A percentile compares a stretch with the other conserved stretches of the same genome.
Conservation (phyloP, 2,329 filamentous ascomycete species). For the Alternaria tenuissima region DNA sequence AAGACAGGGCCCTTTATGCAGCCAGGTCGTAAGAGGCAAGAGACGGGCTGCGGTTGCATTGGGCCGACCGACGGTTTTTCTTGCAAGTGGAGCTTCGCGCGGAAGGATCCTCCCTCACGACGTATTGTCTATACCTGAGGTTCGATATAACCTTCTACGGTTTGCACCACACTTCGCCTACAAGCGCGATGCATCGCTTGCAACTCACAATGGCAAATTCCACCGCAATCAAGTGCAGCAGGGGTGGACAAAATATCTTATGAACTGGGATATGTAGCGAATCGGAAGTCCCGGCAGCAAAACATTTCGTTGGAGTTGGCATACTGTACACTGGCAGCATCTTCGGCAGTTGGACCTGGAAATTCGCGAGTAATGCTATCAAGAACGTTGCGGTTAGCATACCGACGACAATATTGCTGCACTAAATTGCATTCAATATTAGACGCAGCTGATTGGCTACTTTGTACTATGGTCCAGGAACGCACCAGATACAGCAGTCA, state of each 20-base stretch:
- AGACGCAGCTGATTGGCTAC: neutral
- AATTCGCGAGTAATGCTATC: neutral
- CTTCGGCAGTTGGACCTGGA: neutral
- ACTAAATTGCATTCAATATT: neutral
- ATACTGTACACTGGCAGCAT: neutral
- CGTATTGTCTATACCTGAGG: constrained; percentile 7
- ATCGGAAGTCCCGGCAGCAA: constrained; percentile 12
- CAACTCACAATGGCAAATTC: neutral
- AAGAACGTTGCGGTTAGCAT: neutral
- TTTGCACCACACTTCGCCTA: neutral
- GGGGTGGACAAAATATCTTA: neutral
- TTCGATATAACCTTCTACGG: neutral
- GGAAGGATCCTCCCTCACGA: constrained; percentile 9
- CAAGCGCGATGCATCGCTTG: constrained; percentile 3
- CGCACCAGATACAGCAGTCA: neutral
- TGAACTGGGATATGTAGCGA: neutral
- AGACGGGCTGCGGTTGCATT: constrained; percentile 16
- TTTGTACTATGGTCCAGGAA: neutral
- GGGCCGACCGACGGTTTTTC: constrained; percentile 9
- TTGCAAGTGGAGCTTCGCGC: constrained; percentile 4
- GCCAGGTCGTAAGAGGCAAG: constrained; percentile 13
- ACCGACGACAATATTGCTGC: neutral
- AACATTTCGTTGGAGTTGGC: neutral
- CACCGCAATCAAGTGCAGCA: neutral
- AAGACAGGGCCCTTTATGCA: constrained; percentile 11